Conservation (phyloP, 176 grass and related monocot genomes). For the Phragmites australis region DNA sequence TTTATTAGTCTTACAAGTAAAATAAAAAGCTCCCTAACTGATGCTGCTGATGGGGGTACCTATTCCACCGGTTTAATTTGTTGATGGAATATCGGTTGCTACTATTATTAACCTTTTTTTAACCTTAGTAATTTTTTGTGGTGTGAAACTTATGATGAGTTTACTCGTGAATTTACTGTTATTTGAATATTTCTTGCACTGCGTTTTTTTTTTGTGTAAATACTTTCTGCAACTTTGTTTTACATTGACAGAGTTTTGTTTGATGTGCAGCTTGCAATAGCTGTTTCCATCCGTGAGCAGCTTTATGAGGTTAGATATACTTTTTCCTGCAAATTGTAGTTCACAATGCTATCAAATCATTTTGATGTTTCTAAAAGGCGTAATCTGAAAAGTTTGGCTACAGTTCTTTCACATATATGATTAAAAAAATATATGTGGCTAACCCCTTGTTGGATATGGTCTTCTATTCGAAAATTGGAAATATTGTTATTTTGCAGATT, state of each 20-base stretch:
- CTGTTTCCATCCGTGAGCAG: constrained; percentile 91
- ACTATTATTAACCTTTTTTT: background rate
- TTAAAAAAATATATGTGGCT: background rate
- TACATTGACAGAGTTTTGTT: constrained; percentile 27
- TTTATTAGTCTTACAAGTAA: background rate
- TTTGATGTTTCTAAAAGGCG: background rate
- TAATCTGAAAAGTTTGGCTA: background rate
- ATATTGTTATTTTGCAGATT: constrained; percentile 48
- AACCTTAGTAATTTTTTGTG: background rate
- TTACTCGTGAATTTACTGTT: constrained; percentile 1
- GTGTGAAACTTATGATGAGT: background rate
- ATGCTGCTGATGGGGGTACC: too few species aligned
- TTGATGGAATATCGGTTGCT: background rate
- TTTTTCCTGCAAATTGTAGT: background rate
- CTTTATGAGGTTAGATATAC: constrained; percentile 86
- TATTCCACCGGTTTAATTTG: too few species aligned
- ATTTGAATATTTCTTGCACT: background rate
- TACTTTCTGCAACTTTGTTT: constrained; percentile 14
- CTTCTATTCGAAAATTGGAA: background rate
- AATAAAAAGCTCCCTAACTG: background rate
- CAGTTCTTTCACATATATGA: background rate
- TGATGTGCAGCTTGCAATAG: constrained; percentile 76
- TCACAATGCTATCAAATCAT: background rate
- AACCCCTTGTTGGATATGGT: constrained; percentile 1
- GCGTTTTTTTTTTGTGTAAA: background rate